phyloP scores from a whole-genome alignment of 129 eudicot species.

The Lonicera japonica region DNA sequence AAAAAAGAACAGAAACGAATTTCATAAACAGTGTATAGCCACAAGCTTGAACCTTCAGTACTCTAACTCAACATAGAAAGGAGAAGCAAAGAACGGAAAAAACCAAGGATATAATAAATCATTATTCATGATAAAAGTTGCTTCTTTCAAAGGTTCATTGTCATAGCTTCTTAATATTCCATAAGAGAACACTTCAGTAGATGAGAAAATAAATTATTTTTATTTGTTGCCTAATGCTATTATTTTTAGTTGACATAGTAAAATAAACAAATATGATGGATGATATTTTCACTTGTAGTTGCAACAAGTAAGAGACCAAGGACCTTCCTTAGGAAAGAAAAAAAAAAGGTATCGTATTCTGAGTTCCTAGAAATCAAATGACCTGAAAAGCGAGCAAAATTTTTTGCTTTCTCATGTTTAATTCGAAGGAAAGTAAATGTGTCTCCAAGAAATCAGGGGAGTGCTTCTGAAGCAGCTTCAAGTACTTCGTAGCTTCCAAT shows the following conservation, averaged over 20 bases:
- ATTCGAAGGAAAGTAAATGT: conserved; percentile 85
- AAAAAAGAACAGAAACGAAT: too few relatives aligned
- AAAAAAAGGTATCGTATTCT: neutral
- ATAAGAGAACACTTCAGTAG: neutral
- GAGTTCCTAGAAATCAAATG: conserved; percentile 3
- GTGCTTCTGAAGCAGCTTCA: conserved; percentile 91
- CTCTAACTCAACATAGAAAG: neutral
- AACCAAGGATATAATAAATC: neutral
- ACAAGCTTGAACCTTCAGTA: too few relatives aligned
- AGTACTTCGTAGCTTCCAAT: conserved; percentile 83
- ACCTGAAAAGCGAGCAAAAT: conserved; percentile 92
- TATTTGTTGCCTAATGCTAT: neutral
- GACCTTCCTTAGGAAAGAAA: neutral
- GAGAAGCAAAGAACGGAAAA: neutral
- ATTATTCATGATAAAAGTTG: neutral
- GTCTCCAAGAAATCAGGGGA: conserved; percentile 86
- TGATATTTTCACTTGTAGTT: too few relatives aligned
- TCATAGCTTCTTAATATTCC: neutral
- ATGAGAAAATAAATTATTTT: neutral
- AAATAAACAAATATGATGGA: neutral
- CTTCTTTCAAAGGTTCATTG: neutral
- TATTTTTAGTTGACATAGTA: neutral
- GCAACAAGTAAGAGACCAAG: neutral
- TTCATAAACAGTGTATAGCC: neutral
- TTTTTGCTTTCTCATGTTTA: conserved; percentile 86